phyloP scores from a whole-genome alignment of 164 flowering plant species.

The Nelumbo lutea region DNA sequence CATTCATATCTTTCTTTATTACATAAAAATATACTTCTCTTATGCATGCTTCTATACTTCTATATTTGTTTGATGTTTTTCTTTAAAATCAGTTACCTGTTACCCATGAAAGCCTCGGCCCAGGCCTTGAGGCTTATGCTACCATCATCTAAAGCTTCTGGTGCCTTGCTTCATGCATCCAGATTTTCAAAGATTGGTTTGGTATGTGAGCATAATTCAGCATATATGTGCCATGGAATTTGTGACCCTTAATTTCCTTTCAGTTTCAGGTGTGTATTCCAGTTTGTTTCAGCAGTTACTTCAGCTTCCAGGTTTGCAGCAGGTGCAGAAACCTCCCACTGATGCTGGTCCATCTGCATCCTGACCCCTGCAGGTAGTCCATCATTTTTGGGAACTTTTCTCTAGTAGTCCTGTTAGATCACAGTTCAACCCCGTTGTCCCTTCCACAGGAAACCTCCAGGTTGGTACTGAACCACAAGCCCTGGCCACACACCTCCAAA shows the following conservation, averaged over 20 bases:
- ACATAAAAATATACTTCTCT: no score
- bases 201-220: no score
- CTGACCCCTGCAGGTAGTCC: slow-evolving; percentile 25
- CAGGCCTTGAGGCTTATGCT: no score
- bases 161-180: no score
- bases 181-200: no score
- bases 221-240: neutral
- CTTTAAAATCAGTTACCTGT: neutral
- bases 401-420: slow-evolving; percentile 13
- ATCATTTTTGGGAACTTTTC: slow-evolving; percentile 27
- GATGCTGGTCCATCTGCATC: slow-evolving; percentile 2
- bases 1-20: no score
- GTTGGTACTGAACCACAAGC: slow-evolving; percentile 34
- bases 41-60: neutral
- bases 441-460: slow-evolving; percentile 25
- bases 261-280: slow-evolving; percentile 20
- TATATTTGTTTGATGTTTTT: neutral
- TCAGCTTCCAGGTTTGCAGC: slow-evolving; percentile 21
- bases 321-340: slow-evolving; percentile 17
- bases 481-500: slow-evolving; percentile 56
- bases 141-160: no score
- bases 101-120: no score
- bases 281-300: slow-evolving; percentile 25
- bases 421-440: slow-evolving; percentile 17
- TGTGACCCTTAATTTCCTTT: slow-evolving; percentile 8